Evolutionary conservation across 2,329 filamentous ascomycete genomes (phyloP).

Genomic region (Penicillium sp.): DNA sequence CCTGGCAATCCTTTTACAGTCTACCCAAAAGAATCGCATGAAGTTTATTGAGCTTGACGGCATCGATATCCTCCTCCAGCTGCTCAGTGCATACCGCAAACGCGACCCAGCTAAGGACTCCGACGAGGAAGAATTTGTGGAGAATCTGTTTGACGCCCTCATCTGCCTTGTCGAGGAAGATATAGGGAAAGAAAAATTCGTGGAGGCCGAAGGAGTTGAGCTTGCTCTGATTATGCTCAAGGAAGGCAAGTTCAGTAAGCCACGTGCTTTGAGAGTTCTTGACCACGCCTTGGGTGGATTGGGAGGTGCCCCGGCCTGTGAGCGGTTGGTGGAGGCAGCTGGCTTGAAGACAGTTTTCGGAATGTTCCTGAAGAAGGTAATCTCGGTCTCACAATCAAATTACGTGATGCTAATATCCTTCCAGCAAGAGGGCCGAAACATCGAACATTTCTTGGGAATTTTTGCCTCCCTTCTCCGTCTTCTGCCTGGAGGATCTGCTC

Average conservation of each 20-base stretch:
- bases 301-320: slow-evolving; percentile 63
- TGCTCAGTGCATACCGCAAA: slow-evolving; percentile 80
- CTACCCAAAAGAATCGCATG: slow-evolving; percentile 63
- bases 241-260: slow-evolving; percentile 80
- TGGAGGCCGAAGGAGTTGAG: slow-evolving; percentile 89
- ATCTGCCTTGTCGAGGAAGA: slow-evolving; percentile 75
- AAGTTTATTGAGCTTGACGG: slow-evolving; percentile 66
- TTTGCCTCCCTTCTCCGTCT: slow-evolving; percentile 78
- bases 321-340: slow-evolving; percentile 74
- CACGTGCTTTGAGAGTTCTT: slow-evolving; percentile 72
- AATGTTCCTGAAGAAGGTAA: slow-evolving; percentile 75
- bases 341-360: slow-evolving; percentile 83
- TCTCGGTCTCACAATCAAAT: background rate
- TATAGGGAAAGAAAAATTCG: slow-evolving; percentile 73
- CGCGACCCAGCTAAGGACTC: slow-evolving; percentile 80
- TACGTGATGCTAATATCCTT: slow-evolving; percentile 17
- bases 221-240: slow-evolving; percentile 87
- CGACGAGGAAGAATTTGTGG: slow-evolving; percentile 91
- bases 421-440: slow-evolving; percentile 61
- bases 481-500: slow-evolving; percentile 72
- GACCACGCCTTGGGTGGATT: slow-evolving; percentile 72
- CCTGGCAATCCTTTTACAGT: slow-evolving; percentile 81
- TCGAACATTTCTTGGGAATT: slow-evolving; percentile 80
- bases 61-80: slow-evolving; percentile 75
- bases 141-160: slow-evolving; percentile 86